Base-by-base conservation (phyloP, 2,329 filamentous ascomycete genomes). In the Colletotrichum agaves region DNA sequence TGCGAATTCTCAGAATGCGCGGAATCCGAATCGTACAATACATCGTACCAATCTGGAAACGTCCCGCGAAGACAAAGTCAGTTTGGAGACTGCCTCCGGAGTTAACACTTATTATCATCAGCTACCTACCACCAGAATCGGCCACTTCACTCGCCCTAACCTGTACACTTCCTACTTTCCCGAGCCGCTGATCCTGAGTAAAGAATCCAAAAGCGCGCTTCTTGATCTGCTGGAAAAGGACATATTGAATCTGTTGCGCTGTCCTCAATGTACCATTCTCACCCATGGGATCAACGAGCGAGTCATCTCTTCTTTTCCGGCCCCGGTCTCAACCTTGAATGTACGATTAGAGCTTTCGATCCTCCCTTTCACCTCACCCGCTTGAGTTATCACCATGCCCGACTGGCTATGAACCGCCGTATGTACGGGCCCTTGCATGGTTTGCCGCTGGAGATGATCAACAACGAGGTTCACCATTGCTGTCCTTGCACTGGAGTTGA, bases 351-450 rank as follows among this genome's bases (percentile, higher is more conserved):
- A 8, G 27, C 5, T 7, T 27, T 27, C 27, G 27, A 27, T 27
- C 27, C 27, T 5, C 27, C 27, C 27, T 27, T 27, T 27, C 27
- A 6, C 27, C 7, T 44, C 41, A 44, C 2, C 35, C 35, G 35
- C 35, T 15, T 44, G 41, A n/a, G n/a, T 15, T 71, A 71, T 41
- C 62, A 44, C 23, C 19, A 53, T 15, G 64, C 64, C 11, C 33
- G 69, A 43, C 52, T 71, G 12, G 27, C 62, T 3, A 70, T 71
- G 65, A 69, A 71, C 60, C 47, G 58, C 17, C 59, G 69, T 41
- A 61, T 70, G 5, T 67, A 69, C 46, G 70, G 70, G 13, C n/a
- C 46, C 12, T 19, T 53, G n/a, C 60, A 71, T 23, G 63, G 70
- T 2, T 19, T 64, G 8, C 47, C 47, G 3, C 31, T 62, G 3